Evolutionary conservation across 208 protist species (phyloP).

Genomic region (Blastocrithidia nonstop): DNA sequence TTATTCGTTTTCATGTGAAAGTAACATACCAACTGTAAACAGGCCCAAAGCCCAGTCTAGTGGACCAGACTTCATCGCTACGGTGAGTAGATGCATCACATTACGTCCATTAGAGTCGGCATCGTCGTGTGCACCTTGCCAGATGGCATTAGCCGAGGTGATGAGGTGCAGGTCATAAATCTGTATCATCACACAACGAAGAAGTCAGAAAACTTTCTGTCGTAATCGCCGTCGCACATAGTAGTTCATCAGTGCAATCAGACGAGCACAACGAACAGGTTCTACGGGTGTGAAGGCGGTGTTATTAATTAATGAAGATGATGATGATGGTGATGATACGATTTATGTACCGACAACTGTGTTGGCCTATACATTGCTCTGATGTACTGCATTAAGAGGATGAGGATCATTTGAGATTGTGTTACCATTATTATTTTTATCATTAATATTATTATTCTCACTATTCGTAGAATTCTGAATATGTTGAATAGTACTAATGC

Average conservation of each 20-base stretch:
- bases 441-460: too few species aligned
- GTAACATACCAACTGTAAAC: constrained; percentile 26
- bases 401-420: too few species aligned
- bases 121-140: constrained; percentile 7
- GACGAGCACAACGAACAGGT: constrained; percentile 22
- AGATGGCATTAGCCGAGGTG: constrained; percentile 7
- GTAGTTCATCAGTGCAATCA: constrained; percentile 25
- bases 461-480: too few species aligned
- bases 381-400: too few species aligned
- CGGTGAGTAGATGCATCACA: constrained; percentile 32
- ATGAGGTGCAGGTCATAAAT: constrained; percentile 26
- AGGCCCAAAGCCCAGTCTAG: constrained; percentile 61
- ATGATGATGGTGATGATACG: too few species aligned
- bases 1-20: constrained; percentile 11
- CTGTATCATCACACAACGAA: constrained; percentile 25
- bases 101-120: constrained; percentile 12
- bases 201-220: constrained; percentile 15
- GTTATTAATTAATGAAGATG: too few species aligned
- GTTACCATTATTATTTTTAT: too few species aligned
- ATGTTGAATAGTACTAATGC: too few species aligned
- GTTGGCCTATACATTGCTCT: too few species aligned
- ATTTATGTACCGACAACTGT: too few species aligned
- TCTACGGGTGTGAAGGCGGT: too few species aligned
- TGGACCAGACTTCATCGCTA: constrained; percentile 51
- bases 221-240: constrained; percentile 28